Conservation (phyloP, 225 moss, liverwort and hornwort species). For the Lunularia cruciata region DNA sequence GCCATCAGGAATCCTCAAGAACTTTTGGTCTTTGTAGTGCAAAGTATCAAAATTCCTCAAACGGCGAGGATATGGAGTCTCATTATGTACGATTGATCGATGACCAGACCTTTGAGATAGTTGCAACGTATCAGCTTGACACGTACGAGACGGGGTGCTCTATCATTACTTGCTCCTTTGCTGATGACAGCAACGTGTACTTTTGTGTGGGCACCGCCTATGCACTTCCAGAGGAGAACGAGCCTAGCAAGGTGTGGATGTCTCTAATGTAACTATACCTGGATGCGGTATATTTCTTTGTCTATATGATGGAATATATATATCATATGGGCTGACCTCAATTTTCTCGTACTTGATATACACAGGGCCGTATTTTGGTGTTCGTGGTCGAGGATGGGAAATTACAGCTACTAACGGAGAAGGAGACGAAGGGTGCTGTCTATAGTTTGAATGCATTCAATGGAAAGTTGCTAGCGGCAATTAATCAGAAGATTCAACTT, state of each 20-base stretch:
- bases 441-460: constrained; percentile 96
- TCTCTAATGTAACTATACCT: neutral
- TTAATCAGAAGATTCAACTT: constrained; percentile 90
- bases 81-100: constrained; percentile 88
- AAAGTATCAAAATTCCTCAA: constrained; percentile 74
- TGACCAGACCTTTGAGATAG: constrained; percentile 94
- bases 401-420: constrained; percentile 79
- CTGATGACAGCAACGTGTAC: constrained; percentile 81
- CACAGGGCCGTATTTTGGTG: constrained; percentile 87
- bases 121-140: constrained; percentile 76
- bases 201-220: constrained; percentile 97
- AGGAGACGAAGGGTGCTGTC: constrained; percentile 96
- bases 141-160: constrained; percentile 94
- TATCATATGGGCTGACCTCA: neutral
- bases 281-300: neutral
- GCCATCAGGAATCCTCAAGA: constrained; percentile 89
- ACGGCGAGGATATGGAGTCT: constrained; percentile 89
- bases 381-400: constrained; percentile 92
- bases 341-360: neutral
- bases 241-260: constrained; percentile 78
- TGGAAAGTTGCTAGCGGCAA: constrained; percentile 88
- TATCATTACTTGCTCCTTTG: constrained; percentile 90
- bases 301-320: no score
- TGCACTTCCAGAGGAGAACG: constrained; percentile 91
- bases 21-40: constrained; percentile 94